Percentiles rank a stretch among this genome's conserved stretches.
Evolutionary conservation across 129 eudicot genomes (phyloP).

Genomic region (Calendula officinalis): DNA sequence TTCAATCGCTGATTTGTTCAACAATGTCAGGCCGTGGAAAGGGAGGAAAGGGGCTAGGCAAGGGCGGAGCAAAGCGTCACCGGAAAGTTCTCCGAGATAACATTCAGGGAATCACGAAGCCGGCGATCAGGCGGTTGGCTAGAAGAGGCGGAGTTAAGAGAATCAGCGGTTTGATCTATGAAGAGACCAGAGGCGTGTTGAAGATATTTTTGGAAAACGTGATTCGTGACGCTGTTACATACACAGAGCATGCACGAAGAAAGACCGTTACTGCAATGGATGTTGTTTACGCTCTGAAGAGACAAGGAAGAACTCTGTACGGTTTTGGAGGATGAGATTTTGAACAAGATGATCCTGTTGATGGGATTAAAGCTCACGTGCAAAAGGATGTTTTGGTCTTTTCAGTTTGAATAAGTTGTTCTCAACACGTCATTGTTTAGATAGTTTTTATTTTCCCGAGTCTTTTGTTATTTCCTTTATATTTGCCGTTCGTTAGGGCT

Average conservation of each 20-base stretch:
- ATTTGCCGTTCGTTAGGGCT: too few relatives aligned
- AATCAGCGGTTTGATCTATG: constrained; percentile 18
- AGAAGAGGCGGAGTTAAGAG: constrained; percentile 15
- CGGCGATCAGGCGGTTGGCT: constrained; percentile 14
- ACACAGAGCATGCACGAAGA: constrained; percentile 6
- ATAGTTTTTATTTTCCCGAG: too few relatives aligned
- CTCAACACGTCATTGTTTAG: too few relatives aligned
- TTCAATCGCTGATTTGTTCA: neutral
- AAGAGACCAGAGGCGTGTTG: constrained; percentile 16
- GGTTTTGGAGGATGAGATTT: constrained; percentile 8
- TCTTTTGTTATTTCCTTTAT: too few relatives aligned
- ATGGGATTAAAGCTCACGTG: too few relatives aligned
- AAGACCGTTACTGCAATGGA: constrained; percentile 23
- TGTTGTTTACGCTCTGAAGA: constrained; percentile 18
- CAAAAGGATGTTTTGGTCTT: too few relatives aligned
- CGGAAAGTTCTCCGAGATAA: constrained; percentile 15
- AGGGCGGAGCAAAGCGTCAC: constrained; percentile 23
- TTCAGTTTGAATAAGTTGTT: too few relatives aligned
- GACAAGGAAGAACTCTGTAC: constrained; percentile 21
- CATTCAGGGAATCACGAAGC: constrained; percentile 21
- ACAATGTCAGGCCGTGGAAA: constrained; percentile 27
- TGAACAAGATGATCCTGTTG: too few relatives aligned
- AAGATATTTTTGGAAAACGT: constrained; percentile 23
- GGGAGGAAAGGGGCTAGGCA: constrained; percentile 22
- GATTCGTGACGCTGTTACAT: constrained; percentile 17